Percentiles rank a stretch among this genome's conserved stretches.
phyloP scores from a whole-genome alignment of 352 stramenopile genomes.

The Aphanomyces cochlioides region DNA sequence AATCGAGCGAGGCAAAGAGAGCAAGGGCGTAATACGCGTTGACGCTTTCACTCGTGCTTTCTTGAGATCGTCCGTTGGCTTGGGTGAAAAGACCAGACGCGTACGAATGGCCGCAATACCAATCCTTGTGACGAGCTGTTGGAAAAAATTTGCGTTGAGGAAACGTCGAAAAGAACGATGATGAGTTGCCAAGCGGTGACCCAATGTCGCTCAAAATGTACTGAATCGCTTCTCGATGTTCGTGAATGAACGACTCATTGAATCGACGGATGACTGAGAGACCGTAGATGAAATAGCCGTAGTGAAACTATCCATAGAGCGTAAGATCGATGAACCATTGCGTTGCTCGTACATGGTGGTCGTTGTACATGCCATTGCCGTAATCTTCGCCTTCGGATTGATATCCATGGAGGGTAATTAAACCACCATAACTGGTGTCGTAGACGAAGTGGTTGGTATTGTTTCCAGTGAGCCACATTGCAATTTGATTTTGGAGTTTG shows the following conservation, averaged over 20 bases:
- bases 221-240: slow-evolving; percentile 47
- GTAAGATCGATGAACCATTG: slow-evolving; percentile 3
- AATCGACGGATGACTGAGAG: slow-evolving; percentile 72
- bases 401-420: slow-evolving; percentile 87
- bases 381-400: slow-evolving; percentile 55
- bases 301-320: slow-evolving; percentile 85
- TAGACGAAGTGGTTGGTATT: slow-evolving; percentile 85
- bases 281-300: slow-evolving; percentile 90
- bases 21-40: slow-evolving; percentile 96
- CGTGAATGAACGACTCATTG: slow-evolving; percentile 62
- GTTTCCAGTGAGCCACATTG: slow-evolving; percentile 52
- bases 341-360: slow-evolving; percentile 52
- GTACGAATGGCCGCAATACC: slow-evolving; percentile 96
- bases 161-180: slow-evolving; percentile 53
- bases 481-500: slow-evolving; percentile 58
- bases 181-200: slow-evolving; percentile 44
- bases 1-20: slow-evolving; percentile 73
- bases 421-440: slow-evolving; percentile 88
- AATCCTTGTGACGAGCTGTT: slow-evolving; percentile 91
- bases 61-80: slow-evolving; percentile 93
- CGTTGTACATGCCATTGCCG: slow-evolving; percentile 88
- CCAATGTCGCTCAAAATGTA: slow-evolving; percentile 71
- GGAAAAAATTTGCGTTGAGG: slow-evolving; percentile 69
- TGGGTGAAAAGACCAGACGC: slow-evolving; percentile 93
- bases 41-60: slow-evolving; percentile 93